phyloP scores from a whole-genome alignment of 495 filamentous ascomycete genomes.

The Penicillium cosmopolitanum region DNA sequence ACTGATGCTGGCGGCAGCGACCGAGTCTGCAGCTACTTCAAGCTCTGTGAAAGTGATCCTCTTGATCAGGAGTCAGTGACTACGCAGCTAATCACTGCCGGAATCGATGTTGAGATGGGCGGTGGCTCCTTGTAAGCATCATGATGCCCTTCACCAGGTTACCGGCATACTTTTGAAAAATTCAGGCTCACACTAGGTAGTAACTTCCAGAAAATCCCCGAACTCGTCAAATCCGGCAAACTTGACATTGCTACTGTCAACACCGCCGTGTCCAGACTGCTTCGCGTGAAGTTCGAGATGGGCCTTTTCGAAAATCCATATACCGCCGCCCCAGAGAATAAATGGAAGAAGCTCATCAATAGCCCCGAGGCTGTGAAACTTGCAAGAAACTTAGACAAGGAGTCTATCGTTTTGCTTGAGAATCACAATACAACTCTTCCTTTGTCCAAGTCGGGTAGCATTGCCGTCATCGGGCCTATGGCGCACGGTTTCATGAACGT shows the following conservation, averaged over 20 bases:
- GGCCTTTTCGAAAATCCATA: conserved; percentile 72
- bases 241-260: conserved; percentile 59
- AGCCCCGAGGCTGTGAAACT: conserved; percentile 57
- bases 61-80: conserved; percentile 64
- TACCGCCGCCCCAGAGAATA: conserved; percentile 50
- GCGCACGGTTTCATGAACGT: conserved; percentile 72
- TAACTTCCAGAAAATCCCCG: conserved; percentile 67
- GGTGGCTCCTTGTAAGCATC: conserved; percentile 61
- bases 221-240: conserved; percentile 61
- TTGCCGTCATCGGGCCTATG: conserved; percentile 78
- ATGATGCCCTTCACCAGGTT: not conserved
- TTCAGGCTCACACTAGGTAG: conserved; percentile 14
- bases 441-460: conserved; percentile 58
- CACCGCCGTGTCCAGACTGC: conserved; percentile 63
- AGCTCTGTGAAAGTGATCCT: conserved; percentile 58
- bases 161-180: not conserved
- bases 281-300: conserved; percentile 66
- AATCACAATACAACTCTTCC: conserved; percentile 66
- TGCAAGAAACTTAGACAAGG: conserved; percentile 63
- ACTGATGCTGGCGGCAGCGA: conserved; percentile 68
- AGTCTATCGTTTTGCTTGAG: conserved; percentile 71
- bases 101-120: conserved; percentile 78
- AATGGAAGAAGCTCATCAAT: conserved; percentile 61
- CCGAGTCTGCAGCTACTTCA: conserved; percentile 64
- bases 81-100: conserved; percentile 60